These are phyloP conservation scores for Kodamaea plutei DNA, from an alignment of 1,139 yeast species.

Conservation along the genomic window DNA sequence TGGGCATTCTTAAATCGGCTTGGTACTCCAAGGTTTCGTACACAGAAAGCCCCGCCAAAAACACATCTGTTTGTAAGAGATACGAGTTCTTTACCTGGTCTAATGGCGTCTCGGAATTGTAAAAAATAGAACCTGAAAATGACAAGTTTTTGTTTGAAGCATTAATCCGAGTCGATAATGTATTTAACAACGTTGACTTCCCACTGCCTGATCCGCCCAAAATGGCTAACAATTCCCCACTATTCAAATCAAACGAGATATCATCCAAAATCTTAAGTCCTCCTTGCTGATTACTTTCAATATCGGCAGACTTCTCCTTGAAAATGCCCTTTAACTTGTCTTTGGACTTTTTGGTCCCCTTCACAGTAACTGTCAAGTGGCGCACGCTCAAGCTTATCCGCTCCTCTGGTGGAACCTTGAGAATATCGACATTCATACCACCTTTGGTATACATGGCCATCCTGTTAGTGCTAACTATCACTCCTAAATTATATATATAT, in stretches of 20 bases:
- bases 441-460: no score
- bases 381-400: conserved; percentile 15
- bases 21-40: conserved; percentile 19
- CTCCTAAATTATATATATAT: no score
- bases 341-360: no score
- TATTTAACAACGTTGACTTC: conserved; percentile 22
- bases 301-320: conserved; percentile 11
- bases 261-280: conserved; percentile 17
- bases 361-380: conserved; percentile 13
- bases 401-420: conserved; percentile 12
- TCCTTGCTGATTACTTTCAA: no score
- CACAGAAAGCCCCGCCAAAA: conserved; percentile 22
- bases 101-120: conserved; percentile 8
- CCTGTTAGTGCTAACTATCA: no score
- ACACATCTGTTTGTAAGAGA: conserved; percentile 20
- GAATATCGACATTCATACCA: conserved; percentile 6
- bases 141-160: conserved; percentile 12
- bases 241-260: conserved; percentile 18
- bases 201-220: conserved; percentile 27
- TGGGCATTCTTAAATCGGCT: conserved; percentile 20
- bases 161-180: conserved; percentile 20
- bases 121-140: conserved; percentile 48
- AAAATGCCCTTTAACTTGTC: conserved; percentile 6
- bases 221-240: conserved; percentile 21
- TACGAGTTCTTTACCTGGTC: conserved; percentile 18